Base-by-base conservation (phyloP, 805 yeast genomes). In the Zygoascus tannicola region DNA sequence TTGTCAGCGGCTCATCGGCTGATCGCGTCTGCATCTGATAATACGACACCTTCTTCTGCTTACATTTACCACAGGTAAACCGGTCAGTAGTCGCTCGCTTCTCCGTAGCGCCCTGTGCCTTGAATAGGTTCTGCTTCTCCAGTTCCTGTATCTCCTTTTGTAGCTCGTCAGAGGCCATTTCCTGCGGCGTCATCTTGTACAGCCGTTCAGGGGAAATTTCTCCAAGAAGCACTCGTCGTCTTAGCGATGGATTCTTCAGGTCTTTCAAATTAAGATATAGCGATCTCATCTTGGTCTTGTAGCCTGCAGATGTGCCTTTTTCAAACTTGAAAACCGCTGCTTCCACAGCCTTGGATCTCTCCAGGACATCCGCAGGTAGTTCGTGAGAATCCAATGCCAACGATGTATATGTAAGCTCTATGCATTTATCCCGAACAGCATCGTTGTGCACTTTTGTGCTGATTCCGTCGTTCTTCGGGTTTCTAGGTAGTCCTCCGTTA, bases 1-100 rank as follows among this genome's bases (percentile, higher is more conserved):
- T 92, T 5, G 98, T 92, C 57, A 92, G 75, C 47, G 98, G 98
- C 66, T 92, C 98, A 76, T 92, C 98, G 16, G 98, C 98, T 46
- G 95, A 85, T 66, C 98, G 75, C 28, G 98, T 92, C 71, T 92
- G 98, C 81, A 92, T 75, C 68, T 92, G 98, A 65, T 88, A 90
- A 64, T 92, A 92, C 55, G 94, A 83, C 35, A 92, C 98, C 70
- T 86, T 87, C 73, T 88, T 87, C 63, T 87, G 90, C 66, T 90
- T 92, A 75, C 98, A 92, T 64, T 90, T 92, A 41, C 97, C 97
- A 67, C 98, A 92, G 1, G 94, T 82, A 64, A 92, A 92, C 63
- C 97, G 74, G 63, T 90, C 97, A 5, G 98, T 92, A 32, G 86
- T 87, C 1, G 97, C 95, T 56, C 97, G 75, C 69, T 87, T 86